These are phyloP conservation scores for Globisporangium radiosum DNA, from an alignment of 352 stramenopile genomes.

Conservation along the genomic window DNA sequence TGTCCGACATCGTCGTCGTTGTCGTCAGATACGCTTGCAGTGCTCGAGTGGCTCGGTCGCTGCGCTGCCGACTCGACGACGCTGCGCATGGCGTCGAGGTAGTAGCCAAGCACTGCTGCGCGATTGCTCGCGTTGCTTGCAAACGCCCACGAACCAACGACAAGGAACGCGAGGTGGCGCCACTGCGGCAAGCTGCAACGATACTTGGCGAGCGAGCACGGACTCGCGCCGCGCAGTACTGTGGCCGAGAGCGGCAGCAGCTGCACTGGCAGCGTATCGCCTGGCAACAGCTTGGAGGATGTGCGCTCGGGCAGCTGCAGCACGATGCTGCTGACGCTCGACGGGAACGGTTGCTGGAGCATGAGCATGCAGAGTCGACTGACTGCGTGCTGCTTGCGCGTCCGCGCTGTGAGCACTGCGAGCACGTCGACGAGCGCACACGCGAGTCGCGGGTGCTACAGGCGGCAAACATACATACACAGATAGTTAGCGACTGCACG, in stretches of 20 bases:
- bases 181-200: conserved; percentile 34
- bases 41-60: neutral
- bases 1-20: too few relatives aligned
- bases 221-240: conserved; percentile 21
- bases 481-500: too few relatives aligned
- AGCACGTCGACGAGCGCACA: conserved; percentile 37
- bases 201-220: conserved; percentile 40
- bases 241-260: conserved; percentile 25
- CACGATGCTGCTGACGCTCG: conserved; percentile 1
- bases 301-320: neutral
- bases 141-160: conserved; percentile 54
- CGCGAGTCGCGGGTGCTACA: conserved; percentile 39
- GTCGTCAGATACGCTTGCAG: neutral
- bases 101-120: conserved; percentile 29
- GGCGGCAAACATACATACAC: neutral
- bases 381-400: conserved; percentile 30
- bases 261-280: conserved; percentile 21
- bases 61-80: conserved; percentile 21
- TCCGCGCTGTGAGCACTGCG: conserved; percentile 31
- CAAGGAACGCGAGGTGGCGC: conserved; percentile 44
- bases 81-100: conserved; percentile 40
- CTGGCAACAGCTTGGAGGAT: neutral
- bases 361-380: conserved; percentile 50
- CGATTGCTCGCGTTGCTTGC: conserved; percentile 20
- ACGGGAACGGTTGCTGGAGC: conserved; percentile 52